These are phyloP conservation scores for Pythium vanterpoolii DNA, from an alignment of 352 stramenopile genomes.

Conservation along the genomic window DNA sequence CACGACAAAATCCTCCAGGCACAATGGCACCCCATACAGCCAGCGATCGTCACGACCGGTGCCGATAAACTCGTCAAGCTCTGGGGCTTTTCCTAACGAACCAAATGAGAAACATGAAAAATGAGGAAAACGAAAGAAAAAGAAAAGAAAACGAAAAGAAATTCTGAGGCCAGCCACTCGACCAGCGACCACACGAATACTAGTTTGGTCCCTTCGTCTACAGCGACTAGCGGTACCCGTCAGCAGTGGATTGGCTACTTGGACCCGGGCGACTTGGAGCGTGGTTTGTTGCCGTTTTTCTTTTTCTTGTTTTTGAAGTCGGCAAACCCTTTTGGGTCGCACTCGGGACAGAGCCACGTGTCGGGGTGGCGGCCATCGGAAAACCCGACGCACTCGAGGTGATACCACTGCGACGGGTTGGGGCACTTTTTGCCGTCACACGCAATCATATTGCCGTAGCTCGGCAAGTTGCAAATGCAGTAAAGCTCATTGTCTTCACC, in stretches of 20 bases:
- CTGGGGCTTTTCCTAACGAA: constrained; percentile 37
- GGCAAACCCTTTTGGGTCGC: constrained; percentile 77
- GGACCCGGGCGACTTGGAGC: constrained; percentile 74
- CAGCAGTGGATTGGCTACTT: constrained; percentile 45
- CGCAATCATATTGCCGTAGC: constrained; percentile 88
- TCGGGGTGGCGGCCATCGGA: constrained; percentile 76
- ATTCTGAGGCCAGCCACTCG: neutral
- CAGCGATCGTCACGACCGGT: constrained; percentile 55
- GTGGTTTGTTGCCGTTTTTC: constrained; percentile 56
- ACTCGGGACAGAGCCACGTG: constrained; percentile 86
- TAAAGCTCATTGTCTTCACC: constrained; percentile 87
- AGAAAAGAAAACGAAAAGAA: constrained; percentile 14
- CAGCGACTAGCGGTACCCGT: too few relatives aligned
- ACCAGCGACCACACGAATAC: too few relatives aligned
- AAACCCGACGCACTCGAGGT: constrained; percentile 82
- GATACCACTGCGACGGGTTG: constrained; percentile 87
- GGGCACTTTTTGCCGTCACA: constrained; percentile 86
- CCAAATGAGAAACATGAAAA: neutral
- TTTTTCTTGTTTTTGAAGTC: constrained; percentile 85
- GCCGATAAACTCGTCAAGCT: constrained; percentile 70
- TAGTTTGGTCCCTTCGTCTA: too few relatives aligned
- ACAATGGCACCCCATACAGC: constrained; percentile 52
- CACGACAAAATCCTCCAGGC: constrained; percentile 65
- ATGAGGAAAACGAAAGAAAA: neutral
- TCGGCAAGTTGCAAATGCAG: constrained; percentile 83